Percentiles rank a stretch among this genome's conserved stretches.
Conservation (phyloP, 2,329 filamentous ascomycete species). For the Fusarium azukiicola region DNA sequence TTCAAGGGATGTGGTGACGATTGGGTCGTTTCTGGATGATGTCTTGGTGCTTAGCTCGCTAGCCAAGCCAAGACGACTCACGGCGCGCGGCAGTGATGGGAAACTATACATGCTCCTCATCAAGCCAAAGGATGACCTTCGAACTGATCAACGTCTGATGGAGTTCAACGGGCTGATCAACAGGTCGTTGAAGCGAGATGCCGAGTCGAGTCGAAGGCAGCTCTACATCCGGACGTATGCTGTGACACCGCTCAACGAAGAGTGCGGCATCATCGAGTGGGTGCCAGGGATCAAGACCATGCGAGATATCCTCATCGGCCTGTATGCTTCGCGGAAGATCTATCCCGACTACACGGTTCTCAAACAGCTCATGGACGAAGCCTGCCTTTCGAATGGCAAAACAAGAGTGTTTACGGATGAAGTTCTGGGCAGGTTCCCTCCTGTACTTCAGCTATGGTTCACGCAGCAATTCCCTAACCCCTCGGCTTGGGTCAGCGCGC, state of each 20-base stretch:
- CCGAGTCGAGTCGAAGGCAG: constrained; percentile 93
- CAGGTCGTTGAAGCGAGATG: constrained; percentile 93
- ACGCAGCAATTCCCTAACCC: constrained; percentile 96
- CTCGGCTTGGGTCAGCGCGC: constrained; percentile 93
- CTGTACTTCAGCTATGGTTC: constrained; percentile 96
- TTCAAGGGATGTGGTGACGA: constrained; percentile 91
- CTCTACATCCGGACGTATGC: constrained; percentile 98
- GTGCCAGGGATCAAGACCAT: constrained; percentile 97
- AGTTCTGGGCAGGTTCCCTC: constrained; percentile 84
- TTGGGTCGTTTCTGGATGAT: constrained; percentile 90
- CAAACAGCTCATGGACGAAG: constrained; percentile 82
- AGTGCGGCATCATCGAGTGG: constrained; percentile 99
- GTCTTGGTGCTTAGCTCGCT: constrained; percentile 95
- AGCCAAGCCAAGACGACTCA: constrained; percentile 94
- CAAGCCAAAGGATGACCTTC: constrained; percentile 98
- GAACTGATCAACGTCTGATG: constrained; percentile 99
- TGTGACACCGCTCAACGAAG: constrained; percentile 97
- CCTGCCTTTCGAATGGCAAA: constrained; percentile 77
- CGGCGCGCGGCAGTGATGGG: constrained; percentile 93
- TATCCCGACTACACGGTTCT: constrained; percentile 85
- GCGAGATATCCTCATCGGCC: constrained; percentile 91
- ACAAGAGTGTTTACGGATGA: constrained; percentile 85
- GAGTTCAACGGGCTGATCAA: constrained; percentile 99
- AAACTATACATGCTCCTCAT: constrained; percentile 94
- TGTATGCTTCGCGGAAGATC: constrained; percentile 89